Evolutionary conservation across 2,329 filamentous ascomycete species (phyloP).

Genomic region (Diaporthe sp.): DNA sequence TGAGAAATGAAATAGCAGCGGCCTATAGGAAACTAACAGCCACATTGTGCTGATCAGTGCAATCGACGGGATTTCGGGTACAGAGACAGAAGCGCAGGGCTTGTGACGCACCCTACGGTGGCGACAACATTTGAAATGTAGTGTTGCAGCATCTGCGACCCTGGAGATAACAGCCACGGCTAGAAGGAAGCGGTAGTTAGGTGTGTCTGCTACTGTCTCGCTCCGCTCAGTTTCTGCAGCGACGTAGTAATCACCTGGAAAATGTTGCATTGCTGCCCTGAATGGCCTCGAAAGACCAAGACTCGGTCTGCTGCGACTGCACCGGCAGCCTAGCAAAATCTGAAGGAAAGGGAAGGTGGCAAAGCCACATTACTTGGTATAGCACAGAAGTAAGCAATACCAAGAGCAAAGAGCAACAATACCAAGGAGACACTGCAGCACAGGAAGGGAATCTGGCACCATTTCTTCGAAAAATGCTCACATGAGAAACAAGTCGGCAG

Average conservation of each 20-base stretch:
- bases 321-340: not conserved
- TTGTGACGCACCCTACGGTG: not conserved
- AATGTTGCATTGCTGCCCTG: not conserved
- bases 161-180: not conserved
- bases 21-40: too few relatives aligned
- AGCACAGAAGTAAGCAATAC: not conserved
- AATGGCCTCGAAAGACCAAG: not conserved
- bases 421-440: not conserved
- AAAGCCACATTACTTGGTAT: not conserved
- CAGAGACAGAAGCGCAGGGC: not conserved
- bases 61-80: not conserved
- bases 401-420: not conserved
- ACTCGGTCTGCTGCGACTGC: not conserved
- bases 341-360: not conserved
- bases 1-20: not conserved
- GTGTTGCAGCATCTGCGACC: not conserved
- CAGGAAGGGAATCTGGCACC: too few relatives aligned
- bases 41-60: not conserved
- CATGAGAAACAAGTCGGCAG: not conserved
- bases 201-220: not conserved
- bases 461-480: not conserved
- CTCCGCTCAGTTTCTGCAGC: too few relatives aligned
- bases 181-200: not conserved
- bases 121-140: not conserved
- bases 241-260: not conserved